Evolutionary conservation across 2,329 filamentous ascomycete species (phyloP).

Genomic region (Pseudocercospora cruenta): DNA sequence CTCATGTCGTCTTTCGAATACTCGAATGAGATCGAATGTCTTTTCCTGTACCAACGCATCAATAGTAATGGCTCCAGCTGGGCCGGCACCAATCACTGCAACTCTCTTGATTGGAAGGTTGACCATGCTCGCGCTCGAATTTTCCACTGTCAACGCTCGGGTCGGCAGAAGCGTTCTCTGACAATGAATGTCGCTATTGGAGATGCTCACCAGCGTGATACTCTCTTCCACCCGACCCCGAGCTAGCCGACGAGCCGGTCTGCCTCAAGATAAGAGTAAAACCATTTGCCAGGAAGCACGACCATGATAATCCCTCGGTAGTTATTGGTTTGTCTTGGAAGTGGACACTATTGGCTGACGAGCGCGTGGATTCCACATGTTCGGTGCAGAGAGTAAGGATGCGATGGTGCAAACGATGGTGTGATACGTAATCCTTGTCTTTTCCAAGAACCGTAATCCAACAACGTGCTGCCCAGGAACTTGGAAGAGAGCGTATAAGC

Average conservation of each 20-base stretch:
- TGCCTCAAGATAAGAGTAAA: not conserved
- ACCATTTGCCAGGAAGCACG: not conserved
- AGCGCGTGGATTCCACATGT: not conserved
- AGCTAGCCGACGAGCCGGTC: constrained; percentile 7
- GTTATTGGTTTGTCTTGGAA: not conserved
- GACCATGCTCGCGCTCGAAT: not conserved
- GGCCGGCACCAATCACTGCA: constrained; percentile 31
- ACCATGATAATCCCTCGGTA: not conserved
- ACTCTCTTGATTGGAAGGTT: constrained; percentile 5
- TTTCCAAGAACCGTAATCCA: not conserved
- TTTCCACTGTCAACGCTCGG: not conserved
- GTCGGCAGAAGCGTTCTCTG: too few relatives aligned
- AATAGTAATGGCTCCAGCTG: constrained; percentile 14
- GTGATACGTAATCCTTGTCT: not conserved
- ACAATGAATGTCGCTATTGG: not conserved
- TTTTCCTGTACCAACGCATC: constrained; percentile 12
- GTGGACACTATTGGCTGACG: not conserved
- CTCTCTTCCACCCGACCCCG: not conserved
- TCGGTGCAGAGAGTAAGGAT: not conserved
- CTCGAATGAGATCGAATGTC: constrained; percentile 31
- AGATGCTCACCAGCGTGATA: not conserved
- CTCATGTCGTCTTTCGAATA: constrained; percentile 64
- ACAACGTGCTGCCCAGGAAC: not conserved
- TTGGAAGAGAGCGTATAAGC: not conserved
- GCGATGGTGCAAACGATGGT: not conserved